Conservation (phyloP, 2,329 filamentous ascomycete species). For the Pseudogymnoascus sp. region DNA sequence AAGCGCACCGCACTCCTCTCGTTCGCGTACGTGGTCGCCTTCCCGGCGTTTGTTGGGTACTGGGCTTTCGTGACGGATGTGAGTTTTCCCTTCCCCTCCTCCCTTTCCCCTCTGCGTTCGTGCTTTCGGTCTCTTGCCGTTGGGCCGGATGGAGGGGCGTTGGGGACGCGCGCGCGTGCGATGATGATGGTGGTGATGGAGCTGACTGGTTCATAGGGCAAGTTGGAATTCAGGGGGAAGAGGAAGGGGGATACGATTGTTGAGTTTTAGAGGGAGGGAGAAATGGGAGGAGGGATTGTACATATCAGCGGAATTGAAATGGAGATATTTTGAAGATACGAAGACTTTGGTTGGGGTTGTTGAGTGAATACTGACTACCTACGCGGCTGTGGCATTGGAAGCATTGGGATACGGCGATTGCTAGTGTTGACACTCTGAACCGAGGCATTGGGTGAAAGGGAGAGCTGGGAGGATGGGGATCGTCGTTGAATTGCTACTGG, state of each 20-base stretch:
- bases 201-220: slow-evolving; percentile 54
- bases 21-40: slow-evolving; percentile 65
- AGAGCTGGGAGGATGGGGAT: too few relatives aligned
- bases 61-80: slow-evolving; percentile 79
- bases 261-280: slow-evolving; percentile 54
- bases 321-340: not conserved
- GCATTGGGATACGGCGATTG: not conserved
- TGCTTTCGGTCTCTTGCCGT: not conserved
- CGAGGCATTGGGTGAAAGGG: too few relatives aligned
- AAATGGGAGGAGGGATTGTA: slow-evolving; percentile 30
- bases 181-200: not conserved
- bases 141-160: not conserved
- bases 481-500: too few relatives aligned
- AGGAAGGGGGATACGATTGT: slow-evolving; percentile 74
- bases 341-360: not conserved
- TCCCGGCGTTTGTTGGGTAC: slow-evolving; percentile 65
- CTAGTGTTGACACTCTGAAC: not conserved
- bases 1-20: slow-evolving; percentile 72
- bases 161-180: not conserved
- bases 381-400: not conserved
- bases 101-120: not conserved
- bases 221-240: slow-evolving; percentile 80
- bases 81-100: slow-evolving; percentile 37
- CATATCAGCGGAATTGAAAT: slow-evolving; percentile 29
- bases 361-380: not conserved